A percentile compares a stretch with the other conserved stretches of the same genome.
These are phyloP conservation scores for Coriolopsis trogii DNA, from an alignment of 1,284 basidiomycete genomes.

Conservation along the genomic window DNA sequence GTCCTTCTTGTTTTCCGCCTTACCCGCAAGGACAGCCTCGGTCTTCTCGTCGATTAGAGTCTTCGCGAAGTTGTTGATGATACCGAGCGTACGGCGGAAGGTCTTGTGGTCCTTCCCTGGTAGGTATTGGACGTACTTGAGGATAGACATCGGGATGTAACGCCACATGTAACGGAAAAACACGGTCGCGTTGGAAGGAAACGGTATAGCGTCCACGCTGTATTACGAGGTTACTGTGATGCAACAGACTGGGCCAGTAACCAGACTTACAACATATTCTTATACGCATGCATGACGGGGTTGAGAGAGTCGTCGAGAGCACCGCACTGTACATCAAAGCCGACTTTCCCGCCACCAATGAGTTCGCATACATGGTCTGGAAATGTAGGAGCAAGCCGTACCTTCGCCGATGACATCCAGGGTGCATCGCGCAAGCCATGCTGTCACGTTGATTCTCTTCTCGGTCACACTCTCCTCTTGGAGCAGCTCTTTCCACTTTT, in stretches of 20 bases:
- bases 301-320: conserved; percentile 31
- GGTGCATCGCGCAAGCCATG: conserved; percentile 46
- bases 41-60: conserved; percentile 43
- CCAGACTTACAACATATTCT: conserved; percentile 37
- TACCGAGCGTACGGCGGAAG: conserved; percentile 36
- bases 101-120: conserved; percentile 40
- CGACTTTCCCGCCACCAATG: conserved; percentile 25
- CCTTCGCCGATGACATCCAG: conserved; percentile 51
- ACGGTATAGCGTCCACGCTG: conserved; percentile 25
- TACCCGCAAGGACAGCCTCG: conserved; percentile 27
- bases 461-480: neutral
- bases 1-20: conserved; percentile 33
- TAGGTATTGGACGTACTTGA: conserved; percentile 39
- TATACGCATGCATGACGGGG: conserved; percentile 33
- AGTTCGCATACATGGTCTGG: conserved; percentile 25
- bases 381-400: neutral
- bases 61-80: conserved; percentile 30
- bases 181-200: conserved; percentile 23
- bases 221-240: neutral
- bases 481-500: conserved; percentile 29
- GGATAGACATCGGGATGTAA: conserved; percentile 32
- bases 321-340: conserved; percentile 30
- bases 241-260: neutral
- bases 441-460: conserved; percentile 37
- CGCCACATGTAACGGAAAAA: conserved; percentile 29